These are phyloP conservation scores for Platismatia glauca DNA, from an alignment of 495 filamentous ascomycete species.

Conservation along the genomic window DNA sequence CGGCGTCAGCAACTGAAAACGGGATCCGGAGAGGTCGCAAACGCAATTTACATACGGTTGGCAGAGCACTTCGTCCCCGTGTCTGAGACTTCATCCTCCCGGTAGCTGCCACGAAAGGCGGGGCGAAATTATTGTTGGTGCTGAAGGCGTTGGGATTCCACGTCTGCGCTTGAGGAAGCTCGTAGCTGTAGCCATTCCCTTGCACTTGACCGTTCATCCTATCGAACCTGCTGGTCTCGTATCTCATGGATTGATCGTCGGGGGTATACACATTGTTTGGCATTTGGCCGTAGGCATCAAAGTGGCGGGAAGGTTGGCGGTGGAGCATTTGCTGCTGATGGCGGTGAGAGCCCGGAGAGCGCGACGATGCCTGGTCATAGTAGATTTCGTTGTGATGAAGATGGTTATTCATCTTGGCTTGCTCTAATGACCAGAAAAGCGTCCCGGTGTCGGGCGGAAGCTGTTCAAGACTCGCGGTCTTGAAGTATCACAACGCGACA, in stretches of 20 bases:
- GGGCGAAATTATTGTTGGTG: constrained; percentile 23
- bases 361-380: constrained; percentile 50
- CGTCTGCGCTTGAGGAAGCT: constrained; percentile 46
- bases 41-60: constrained; percentile 41
- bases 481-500: neutral
- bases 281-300: constrained; percentile 55
- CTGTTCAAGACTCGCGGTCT: constrained; percentile 6
- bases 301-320: constrained; percentile 58
- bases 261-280: constrained; percentile 50
- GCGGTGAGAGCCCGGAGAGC: constrained; percentile 53
- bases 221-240: constrained; percentile 51
- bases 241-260: constrained; percentile 54
- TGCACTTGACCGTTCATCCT: constrained; percentile 48
- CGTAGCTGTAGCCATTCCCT: constrained; percentile 48
- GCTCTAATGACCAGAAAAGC: neutral
- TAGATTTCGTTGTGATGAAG: constrained; percentile 54
- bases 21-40: neutral
- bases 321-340: constrained; percentile 56
- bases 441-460: constrained; percentile 4
- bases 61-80: constrained; percentile 45
- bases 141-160: constrained; percentile 50
- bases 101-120: constrained; percentile 32
- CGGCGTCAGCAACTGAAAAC: constrained; percentile 20
- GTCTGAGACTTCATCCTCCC: constrained; percentile 48
- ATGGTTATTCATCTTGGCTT: constrained; percentile 37